phyloP scores from a whole-genome alignment of 2,329 filamentous ascomycete genomes.

The Fusarium humuli region DNA sequence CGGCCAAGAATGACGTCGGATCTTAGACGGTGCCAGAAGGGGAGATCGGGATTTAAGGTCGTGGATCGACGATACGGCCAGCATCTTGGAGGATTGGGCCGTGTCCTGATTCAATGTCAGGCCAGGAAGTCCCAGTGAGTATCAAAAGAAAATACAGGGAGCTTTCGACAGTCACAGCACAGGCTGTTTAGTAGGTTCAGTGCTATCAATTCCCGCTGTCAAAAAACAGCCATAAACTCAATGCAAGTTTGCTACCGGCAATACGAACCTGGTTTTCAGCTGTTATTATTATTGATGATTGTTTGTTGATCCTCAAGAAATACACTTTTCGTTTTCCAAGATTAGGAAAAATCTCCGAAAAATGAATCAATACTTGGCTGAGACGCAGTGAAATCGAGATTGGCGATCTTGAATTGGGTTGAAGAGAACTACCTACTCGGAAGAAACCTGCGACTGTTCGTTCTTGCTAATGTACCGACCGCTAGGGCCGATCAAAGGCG shows the following conservation, averaged over 20 bases:
- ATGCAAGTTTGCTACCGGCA: slow-evolving; percentile 14
- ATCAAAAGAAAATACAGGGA: slow-evolving; percentile 9
- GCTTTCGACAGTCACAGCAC: not conserved
- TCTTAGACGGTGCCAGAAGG: slow-evolving; percentile 29
- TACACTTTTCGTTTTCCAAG: slow-evolving; percentile 18
- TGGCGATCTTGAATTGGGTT: slow-evolving; percentile 37
- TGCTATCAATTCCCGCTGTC: slow-evolving; percentile 8
- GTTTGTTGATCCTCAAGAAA: slow-evolving; percentile 14
- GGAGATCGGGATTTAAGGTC: slow-evolving; percentile 44
- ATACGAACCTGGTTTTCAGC: slow-evolving; percentile 19
- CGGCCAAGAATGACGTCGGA: slow-evolving; percentile 44
- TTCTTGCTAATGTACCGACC: slow-evolving; percentile 3
- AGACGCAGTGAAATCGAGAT: slow-evolving; percentile 42
- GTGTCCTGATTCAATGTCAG: slow-evolving; percentile 3
- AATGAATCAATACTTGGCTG: slow-evolving; percentile 27
- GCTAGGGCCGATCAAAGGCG: slow-evolving; percentile 30
- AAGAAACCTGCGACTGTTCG: slow-evolving; percentile 17
- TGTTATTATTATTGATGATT: slow-evolving; percentile 4
- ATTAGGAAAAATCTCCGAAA: slow-evolving; percentile 35
- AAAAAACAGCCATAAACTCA: slow-evolving; percentile 4
- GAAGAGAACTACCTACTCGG: not conserved
- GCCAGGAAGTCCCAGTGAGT: slow-evolving; percentile 13
- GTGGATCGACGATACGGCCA: slow-evolving; percentile 44
- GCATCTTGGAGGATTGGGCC: slow-evolving; percentile 11
- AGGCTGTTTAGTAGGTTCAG: not conserved